These are phyloP conservation scores for Fusarium agapanthi DNA, from an alignment of 2,329 filamentous ascomycete species.

Conservation along the genomic window DNA sequence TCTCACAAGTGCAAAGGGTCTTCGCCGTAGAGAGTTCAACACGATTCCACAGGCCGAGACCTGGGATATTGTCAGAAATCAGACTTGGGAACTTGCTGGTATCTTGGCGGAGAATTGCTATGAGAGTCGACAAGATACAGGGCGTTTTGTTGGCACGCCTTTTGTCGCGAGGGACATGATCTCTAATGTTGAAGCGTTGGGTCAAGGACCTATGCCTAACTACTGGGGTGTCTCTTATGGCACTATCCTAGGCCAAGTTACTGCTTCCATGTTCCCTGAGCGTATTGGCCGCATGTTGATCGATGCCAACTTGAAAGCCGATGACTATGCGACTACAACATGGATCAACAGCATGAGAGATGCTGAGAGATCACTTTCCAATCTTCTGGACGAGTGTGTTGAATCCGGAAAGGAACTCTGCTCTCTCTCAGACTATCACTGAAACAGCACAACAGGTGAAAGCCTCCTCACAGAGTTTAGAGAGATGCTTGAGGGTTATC, in stretches of 20 bases:
- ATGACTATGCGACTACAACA: neutral
- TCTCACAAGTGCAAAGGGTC: neutral
- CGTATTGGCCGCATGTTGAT: slow-evolving; percentile 32
- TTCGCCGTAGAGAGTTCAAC: neutral
- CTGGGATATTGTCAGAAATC: neutral
- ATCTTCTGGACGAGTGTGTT: slow-evolving; percentile 3
- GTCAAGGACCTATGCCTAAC: slow-evolving; percentile 45
- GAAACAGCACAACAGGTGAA: neutral
- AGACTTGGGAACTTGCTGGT: neutral
- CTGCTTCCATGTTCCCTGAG: slow-evolving; percentile 35
- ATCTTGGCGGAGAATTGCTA: slow-evolving; percentile 26
- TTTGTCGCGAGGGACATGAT: slow-evolving; percentile 51
- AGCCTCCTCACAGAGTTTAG: neutral
- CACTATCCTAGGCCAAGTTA: slow-evolving; percentile 25
- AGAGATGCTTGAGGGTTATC: neutral
- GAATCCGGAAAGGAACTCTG: neutral
- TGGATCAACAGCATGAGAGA: neutral
- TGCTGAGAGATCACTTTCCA: neutral
- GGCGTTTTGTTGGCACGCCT: slow-evolving; percentile 43
- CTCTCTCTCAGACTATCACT: neutral
- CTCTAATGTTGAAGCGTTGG: slow-evolving; percentile 44
- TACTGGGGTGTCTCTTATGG: slow-evolving; percentile 47
- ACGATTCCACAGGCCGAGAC: neutral
- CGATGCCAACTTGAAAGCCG: slow-evolving; percentile 22
- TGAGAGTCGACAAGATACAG: slow-evolving; percentile 30